Percentiles rank a stretch among this genome's conserved stretches.
These are phyloP conservation scores for Neurospora sp. DNA, from an alignment of 495 filamentous ascomycete genomes.

Conservation along the genomic window DNA sequence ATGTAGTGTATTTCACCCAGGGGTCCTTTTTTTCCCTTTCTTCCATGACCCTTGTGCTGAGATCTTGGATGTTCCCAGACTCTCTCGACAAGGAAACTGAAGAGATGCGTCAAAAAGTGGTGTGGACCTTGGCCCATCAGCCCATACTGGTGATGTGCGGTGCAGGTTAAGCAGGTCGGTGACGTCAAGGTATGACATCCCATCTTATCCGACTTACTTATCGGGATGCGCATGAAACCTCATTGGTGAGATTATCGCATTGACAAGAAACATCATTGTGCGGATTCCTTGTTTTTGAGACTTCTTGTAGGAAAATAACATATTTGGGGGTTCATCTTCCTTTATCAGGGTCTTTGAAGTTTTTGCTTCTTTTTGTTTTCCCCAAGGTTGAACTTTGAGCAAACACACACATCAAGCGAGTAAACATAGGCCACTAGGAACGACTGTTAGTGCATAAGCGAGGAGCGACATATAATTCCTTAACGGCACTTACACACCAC, in stretches of 20 bases:
- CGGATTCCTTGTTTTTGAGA: not conserved
- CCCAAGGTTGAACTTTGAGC: not conserved
- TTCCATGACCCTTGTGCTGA: not conserved
- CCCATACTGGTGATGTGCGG: not conserved
- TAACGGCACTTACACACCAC: not conserved
- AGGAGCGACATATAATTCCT: not conserved
- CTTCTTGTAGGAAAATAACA: not conserved
- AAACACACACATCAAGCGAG: not conserved
- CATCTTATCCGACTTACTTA: not conserved
- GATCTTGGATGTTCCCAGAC: not conserved
- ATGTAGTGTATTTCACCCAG: not conserved
- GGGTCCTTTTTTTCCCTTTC: not conserved
- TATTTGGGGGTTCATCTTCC: not conserved
- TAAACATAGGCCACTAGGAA: not conserved
- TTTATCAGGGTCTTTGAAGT: not conserved
- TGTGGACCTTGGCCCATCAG: not conserved
- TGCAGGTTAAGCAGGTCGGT: not conserved
- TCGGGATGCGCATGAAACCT: not conserved
- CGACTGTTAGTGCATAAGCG: not conserved
- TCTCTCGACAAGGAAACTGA: not conserved
- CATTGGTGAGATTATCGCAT: not conserved
- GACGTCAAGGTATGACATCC: not conserved
- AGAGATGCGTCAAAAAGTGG: not conserved
- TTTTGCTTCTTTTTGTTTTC: not conserved
- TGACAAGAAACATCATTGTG: not conserved